Percentiles rank a stretch among this genome's conserved stretches.
Evolutionary conservation across 306 rosid genomes (phyloP).

Genomic region (Vigna nakashimae): DNA sequence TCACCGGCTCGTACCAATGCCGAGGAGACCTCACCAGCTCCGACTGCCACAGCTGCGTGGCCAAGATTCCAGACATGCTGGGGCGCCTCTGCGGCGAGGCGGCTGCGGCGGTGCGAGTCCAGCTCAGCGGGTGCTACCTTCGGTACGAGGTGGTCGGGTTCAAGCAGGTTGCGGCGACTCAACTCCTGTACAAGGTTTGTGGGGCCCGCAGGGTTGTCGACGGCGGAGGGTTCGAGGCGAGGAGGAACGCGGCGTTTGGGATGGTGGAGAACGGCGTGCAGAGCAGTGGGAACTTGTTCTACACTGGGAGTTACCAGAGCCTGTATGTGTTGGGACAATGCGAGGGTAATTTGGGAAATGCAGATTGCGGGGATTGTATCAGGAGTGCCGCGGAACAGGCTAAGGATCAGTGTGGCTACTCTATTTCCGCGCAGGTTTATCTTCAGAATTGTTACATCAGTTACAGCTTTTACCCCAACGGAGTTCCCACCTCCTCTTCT

Average conservation of each 20-base stretch:
- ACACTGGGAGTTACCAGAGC: slow-evolving; percentile 71
- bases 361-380: slow-evolving; percentile 76
- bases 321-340: slow-evolving; percentile 91
- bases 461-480: slow-evolving; percentile 80
- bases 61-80: slow-evolving; percentile 53
- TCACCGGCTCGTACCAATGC: slow-evolving; percentile 82
- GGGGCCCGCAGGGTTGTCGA: slow-evolving; percentile 55
- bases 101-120: slow-evolving; percentile 70
- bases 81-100: slow-evolving; percentile 62
- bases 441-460: slow-evolving; percentile 75
- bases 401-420: slow-evolving; percentile 56
- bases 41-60: slow-evolving; percentile 70
- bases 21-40: slow-evolving; percentile 77
- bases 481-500: slow-evolving; percentile 58
- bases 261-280: slow-evolving; percentile 69
- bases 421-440: slow-evolving; percentile 81
- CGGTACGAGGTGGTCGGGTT: slow-evolving; percentile 77
- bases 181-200: slow-evolving; percentile 71
- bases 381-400: slow-evolving; percentile 66
- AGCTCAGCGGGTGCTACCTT: slow-evolving; percentile 80
- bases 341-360: slow-evolving; percentile 68
- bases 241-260: slow-evolving; percentile 69
- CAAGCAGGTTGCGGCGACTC: slow-evolving; percentile 57
- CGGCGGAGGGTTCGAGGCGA: slow-evolving; percentile 67
- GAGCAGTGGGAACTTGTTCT: slow-evolving; percentile 63